Evolutionary conservation across 2,329 filamentous ascomycete genomes (phyloP).

Genomic region (Amylocarpus encephaloides): DNA sequence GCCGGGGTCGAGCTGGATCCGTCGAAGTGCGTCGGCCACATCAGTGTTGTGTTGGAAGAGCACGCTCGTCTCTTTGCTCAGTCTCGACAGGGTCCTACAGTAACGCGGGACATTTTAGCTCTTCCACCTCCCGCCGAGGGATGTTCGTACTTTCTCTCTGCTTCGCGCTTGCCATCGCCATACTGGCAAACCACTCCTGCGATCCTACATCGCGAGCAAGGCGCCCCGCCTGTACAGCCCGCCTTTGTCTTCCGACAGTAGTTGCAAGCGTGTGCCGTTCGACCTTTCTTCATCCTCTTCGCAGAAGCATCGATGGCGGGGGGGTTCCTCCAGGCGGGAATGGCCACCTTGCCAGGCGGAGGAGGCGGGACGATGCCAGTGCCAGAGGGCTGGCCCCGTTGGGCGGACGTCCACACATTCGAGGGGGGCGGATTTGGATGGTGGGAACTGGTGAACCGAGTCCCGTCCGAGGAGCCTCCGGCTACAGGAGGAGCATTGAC

Average conservation of each 20-base stretch:
- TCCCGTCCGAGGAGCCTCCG: background rate
- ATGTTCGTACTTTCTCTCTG: conserved; percentile 21
- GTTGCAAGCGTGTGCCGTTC: conserved; percentile 31
- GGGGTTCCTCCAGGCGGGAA: conserved; percentile 17
- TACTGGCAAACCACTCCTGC: conserved; percentile 20
- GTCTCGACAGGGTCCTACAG: conserved; percentile 17
- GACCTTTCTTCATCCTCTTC: conserved; percentile 15
- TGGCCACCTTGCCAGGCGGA: conserved; percentile 21
- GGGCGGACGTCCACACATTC: background rate
- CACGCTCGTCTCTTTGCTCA: conserved; percentile 15
- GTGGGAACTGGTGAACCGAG: background rate
- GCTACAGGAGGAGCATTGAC: background rate
- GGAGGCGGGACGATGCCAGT: background rate
- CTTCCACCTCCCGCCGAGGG: background rate
- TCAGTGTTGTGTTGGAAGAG: conserved; percentile 18
- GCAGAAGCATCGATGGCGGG: conserved; percentile 5
- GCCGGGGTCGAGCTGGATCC: conserved; percentile 15
- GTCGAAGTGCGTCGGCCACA: conserved; percentile 16
- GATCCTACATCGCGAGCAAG: conserved; percentile 31
- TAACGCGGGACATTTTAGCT: conserved; percentile 1
- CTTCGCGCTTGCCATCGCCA: conserved; percentile 28
- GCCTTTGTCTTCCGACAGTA: conserved; percentile 33
- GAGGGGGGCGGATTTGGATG: background rate
- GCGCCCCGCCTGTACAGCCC: conserved; percentile 32
- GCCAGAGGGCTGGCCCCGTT: background rate